Evolutionary conservation across 2,329 filamentous ascomycete species (phyloP), one percentile per base, ranked within the genome.

Genomic region (Uncinocarpus reesii): DNA sequence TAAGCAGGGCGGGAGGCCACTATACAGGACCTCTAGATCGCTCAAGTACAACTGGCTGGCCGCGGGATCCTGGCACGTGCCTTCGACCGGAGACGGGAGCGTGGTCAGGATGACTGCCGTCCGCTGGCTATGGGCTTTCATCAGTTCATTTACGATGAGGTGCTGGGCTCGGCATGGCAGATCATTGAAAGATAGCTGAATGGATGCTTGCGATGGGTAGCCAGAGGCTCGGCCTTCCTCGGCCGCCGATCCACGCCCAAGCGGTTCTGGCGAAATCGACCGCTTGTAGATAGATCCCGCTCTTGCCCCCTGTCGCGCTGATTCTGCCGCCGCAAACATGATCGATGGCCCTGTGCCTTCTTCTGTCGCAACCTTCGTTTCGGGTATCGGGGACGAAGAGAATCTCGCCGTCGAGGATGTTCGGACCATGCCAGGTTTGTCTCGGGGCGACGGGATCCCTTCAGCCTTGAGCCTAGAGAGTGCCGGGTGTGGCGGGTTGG

Each of bases 61-160:
- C 34, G 71, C 70, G 62, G 86, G 83, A 53, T 81, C 84, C 50
- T 75, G 69, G 58, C 79, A 80, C 0, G 86, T 93, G 0, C 85
- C 86, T 53, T 89, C 83, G 7, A 81, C 72, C 0, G 87, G 87
- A 45, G 86, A 86, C 1, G 87, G 88, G 32, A 94, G 68, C 20
- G 88, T 94, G 1, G 84, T 93, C 56, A 94, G 82, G 13, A 92
- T 66, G 0, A 93, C 86, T 0, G 85, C 85, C 1, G 87, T 86
- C 16, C 84, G 74, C 32, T 64, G 63, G 55, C 82, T 86, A 52
- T 86, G 71, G 50, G 75, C 73, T 2, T 75, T 72, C 70, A 94
- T 88, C 55, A 93, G 69, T 63, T 94, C 86, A 62, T 94, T 94
- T 13, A 94, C 67, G 23, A 94, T 89, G 29, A 93, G 68, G 63